These are phyloP conservation scores for Russula lepida DNA, from an alignment of 768 basidiomycete genomes.

Conservation along the genomic window DNA sequence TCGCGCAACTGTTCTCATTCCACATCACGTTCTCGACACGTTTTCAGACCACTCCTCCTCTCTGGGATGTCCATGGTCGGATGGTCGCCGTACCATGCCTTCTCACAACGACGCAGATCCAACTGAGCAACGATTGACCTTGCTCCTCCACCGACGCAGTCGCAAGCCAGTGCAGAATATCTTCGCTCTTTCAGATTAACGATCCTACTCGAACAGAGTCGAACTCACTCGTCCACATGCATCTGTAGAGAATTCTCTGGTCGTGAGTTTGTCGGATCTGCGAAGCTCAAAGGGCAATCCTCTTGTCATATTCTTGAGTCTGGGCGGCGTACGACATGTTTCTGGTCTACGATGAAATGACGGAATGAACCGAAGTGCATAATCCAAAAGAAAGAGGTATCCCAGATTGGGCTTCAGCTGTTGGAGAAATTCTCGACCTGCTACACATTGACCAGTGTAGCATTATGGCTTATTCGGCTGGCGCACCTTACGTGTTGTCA, in stretches of 20 bases:
- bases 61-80: slow-evolving; percentile 5
- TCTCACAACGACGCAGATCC: slow-evolving; percentile 20
- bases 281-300: slow-evolving; percentile 82
- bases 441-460: slow-evolving; percentile 73
- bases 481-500: slow-evolving; percentile 88
- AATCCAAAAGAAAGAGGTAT: slow-evolving; percentile 68
- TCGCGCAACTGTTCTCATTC: no score
- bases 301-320: slow-evolving; percentile 83
- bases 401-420: slow-evolving; percentile 82
- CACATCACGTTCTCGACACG: slow-evolving; percentile 24
- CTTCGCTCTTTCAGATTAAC: slow-evolving; percentile 82
- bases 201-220: slow-evolving; percentile 64
- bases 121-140: slow-evolving; percentile 34
- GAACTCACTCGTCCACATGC: slow-evolving; percentile 77
- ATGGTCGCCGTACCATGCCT: background rate
- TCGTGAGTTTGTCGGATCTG: slow-evolving; percentile 89
- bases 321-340: slow-evolving; percentile 91
- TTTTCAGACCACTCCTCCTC: slow-evolving; percentile 17
- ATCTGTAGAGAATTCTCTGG: slow-evolving; percentile 61
- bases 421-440: slow-evolving; percentile 82
- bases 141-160: slow-evolving; percentile 39
- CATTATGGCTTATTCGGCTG: slow-evolving; percentile 92
- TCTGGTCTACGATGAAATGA: slow-evolving; percentile 99
- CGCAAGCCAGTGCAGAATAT: slow-evolving; percentile 77
- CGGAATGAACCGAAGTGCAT: slow-evolving; percentile 69